Evolutionary conservation across 1,139 yeast species (phyloP).

Genomic region (Magnusiomyces magnusii): DNA sequence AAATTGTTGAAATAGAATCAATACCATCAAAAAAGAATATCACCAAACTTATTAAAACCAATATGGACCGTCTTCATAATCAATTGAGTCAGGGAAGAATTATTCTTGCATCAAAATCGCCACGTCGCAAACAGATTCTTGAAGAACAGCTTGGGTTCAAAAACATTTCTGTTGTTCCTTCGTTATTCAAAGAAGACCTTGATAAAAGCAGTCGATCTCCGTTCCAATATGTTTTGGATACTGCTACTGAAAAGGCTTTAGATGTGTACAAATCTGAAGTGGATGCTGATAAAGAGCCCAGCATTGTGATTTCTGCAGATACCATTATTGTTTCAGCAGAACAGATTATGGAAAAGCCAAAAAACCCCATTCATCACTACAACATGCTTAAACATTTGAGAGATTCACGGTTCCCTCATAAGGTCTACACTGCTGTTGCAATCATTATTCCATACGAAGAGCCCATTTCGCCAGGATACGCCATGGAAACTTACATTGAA

Average conservation of each 20-base stretch:
- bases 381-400: constrained; percentile 41
- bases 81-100: constrained; percentile 30
- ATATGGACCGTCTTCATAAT: constrained; percentile 10
- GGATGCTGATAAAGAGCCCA: constrained; percentile 34
- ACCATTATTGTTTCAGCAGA: constrained; percentile 62
- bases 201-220: constrained; percentile 46
- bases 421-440: constrained; percentile 64
- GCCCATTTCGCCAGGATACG: constrained; percentile 38
- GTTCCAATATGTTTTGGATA: constrained; percentile 57
- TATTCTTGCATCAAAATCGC: constrained; percentile 77
- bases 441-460: constrained; percentile 40
- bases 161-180: constrained; percentile 43
- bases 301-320: constrained; percentile 67
- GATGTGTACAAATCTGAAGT: constrained; percentile 47
- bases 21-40: too few relatives aligned
- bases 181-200: constrained; percentile 67
- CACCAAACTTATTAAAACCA: too few relatives aligned
- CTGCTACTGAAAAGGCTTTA: constrained; percentile 58
- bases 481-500: constrained; percentile 37
- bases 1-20: too few relatives aligned
- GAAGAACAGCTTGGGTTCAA: constrained; percentile 50
- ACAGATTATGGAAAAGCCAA: constrained; percentile 70
- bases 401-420: constrained; percentile 39
- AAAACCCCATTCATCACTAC: constrained; percentile 43
- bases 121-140: constrained; percentile 66